These are phyloP conservation scores for Epichloe hybrida DNA, from an alignment of 2,329 filamentous ascomycete species.

Conservation along the genomic window DNA sequence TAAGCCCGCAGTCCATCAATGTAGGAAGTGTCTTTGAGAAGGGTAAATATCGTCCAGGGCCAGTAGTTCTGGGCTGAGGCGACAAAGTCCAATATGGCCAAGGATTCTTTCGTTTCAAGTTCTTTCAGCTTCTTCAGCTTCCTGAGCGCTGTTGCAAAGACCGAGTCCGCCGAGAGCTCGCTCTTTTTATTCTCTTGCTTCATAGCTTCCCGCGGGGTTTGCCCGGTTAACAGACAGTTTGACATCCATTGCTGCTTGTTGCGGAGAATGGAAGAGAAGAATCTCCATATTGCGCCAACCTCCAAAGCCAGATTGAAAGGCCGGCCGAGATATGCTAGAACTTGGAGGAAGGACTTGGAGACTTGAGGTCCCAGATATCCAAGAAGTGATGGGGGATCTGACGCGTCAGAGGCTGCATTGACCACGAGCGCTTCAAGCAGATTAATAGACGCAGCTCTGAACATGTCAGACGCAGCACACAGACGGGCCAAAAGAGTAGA, in stretches of 20 bases:
- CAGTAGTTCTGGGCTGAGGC: conserved; percentile 84
- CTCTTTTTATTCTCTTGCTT: conserved; percentile 40
- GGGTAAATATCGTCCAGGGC: conserved; percentile 80
- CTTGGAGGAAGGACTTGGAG: conserved; percentile 69
- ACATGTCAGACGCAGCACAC: conserved; percentile 55
- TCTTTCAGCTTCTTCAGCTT: conserved; percentile 52
- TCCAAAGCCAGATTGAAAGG: conserved; percentile 55
- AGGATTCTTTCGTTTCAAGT: conserved; percentile 49
- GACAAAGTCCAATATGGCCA: conserved; percentile 76
- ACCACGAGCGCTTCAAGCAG: conserved; percentile 63
- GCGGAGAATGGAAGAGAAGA: conserved; percentile 74
- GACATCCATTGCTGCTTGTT: conserved; percentile 94
- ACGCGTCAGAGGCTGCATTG: conserved; percentile 48
- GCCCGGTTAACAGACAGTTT: conserved; percentile 80
- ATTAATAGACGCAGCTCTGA: conserved; percentile 50
- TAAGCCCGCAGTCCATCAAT: conserved; percentile 60
- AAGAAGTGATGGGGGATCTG: conserved; percentile 91
- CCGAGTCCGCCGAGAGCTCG: conserved; percentile 41
- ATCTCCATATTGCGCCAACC: conserved; percentile 62
- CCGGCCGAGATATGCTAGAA: conserved; percentile 63
- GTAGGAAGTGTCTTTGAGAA: conserved; percentile 62
- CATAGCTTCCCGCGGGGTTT: conserved; percentile 64
- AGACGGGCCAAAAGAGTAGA: conserved; percentile 64
- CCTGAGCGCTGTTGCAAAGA: conserved; percentile 62
- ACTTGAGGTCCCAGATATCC: conserved; percentile 74